These are phyloP conservation scores for Colletotrichum tamarilloi DNA, from an alignment of 2,329 filamentous ascomycete genomes.

Conservation along the genomic window DNA sequence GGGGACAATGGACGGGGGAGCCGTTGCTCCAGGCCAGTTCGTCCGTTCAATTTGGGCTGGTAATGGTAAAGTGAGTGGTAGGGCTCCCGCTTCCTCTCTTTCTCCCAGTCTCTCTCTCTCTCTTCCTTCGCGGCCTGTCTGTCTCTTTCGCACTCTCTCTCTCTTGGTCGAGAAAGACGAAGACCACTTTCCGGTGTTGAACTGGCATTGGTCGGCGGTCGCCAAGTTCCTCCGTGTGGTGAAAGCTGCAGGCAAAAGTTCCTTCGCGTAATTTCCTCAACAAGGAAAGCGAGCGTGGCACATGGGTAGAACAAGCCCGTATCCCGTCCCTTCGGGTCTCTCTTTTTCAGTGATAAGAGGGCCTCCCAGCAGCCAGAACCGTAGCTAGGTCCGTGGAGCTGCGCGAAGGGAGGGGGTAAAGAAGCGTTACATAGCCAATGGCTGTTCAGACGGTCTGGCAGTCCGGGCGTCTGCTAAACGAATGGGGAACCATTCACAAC, in stretches of 20 bases:
- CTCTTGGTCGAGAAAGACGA: not conserved
- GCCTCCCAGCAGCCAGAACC: slow-evolving; percentile 14
- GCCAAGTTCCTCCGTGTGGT: slow-evolving; percentile 47
- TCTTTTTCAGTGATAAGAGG: slow-evolving; percentile 33
- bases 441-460: slow-evolving; percentile 11
- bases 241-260: slow-evolving; percentile 53
- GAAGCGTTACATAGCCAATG: slow-evolving; percentile 34
- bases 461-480: slow-evolving; percentile 34
- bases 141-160: not conserved
- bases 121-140: slow-evolving; percentile 2
- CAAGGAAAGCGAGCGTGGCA: slow-evolving; percentile 48
- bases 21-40: slow-evolving; percentile 7
- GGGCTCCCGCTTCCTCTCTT: slow-evolving; percentile 6
- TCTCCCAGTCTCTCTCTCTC: not conserved
- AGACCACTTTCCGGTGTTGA: slow-evolving; percentile 32
- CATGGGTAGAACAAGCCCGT: slow-evolving; percentile 36
- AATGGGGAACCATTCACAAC: slow-evolving; percentile 29
- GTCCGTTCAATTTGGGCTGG: slow-evolving; percentile 20
- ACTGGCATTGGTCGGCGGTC: slow-evolving; percentile 40
- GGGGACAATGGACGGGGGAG: slow-evolving; percentile 5
- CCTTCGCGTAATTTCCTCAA: slow-evolving; percentile 50
- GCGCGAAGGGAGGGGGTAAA: slow-evolving; percentile 9
- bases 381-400: slow-evolving; percentile 32
- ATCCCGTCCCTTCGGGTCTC: slow-evolving; percentile 24
- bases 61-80: slow-evolving; percentile 27